Evolutionary conservation across 169 alveolate genomes (phyloP).

Genomic region (Plasmodium inui): DNA sequence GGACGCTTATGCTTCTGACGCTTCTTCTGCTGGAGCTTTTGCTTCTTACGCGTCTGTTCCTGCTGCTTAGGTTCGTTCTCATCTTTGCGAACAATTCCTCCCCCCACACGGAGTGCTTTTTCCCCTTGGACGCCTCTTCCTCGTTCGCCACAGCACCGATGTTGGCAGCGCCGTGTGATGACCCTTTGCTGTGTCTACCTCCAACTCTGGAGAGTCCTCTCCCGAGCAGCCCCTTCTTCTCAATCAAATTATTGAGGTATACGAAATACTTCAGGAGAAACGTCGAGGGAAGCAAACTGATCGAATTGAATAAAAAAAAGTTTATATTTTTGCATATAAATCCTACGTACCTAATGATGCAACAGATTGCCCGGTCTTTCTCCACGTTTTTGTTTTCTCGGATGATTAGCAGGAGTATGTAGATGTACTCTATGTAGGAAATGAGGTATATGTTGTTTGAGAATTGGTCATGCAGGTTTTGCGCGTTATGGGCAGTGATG

Average conservation of each 20-base stretch:
- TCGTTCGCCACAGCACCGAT: not conserved
- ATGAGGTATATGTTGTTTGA: constrained; percentile 22
- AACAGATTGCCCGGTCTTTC: constrained; percentile 64
- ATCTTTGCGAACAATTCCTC: not conserved
- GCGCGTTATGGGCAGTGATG: not conserved
- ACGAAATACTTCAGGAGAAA: constrained; percentile 52
- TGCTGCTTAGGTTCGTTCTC: not conserved
- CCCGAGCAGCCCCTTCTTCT: constrained; percentile 19
- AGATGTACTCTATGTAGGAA: constrained; percentile 68
- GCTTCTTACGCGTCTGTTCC: not conserved
- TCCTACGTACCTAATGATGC: constrained; percentile 68
- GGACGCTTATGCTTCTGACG: not conserved
- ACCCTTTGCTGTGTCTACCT: not conserved
- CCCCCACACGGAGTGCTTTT: not conserved
- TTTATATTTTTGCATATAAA: constrained; percentile 73
- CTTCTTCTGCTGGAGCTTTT: not conserved
- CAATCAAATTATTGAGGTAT: constrained; percentile 33
- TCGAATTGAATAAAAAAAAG: constrained; percentile 64
- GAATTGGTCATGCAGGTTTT: not conserved
- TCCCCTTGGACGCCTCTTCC: not conserved
- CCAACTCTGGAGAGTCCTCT: not conserved
- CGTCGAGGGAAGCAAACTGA: constrained; percentile 37
- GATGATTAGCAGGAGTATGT: constrained; percentile 48
- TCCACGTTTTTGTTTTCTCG: constrained; percentile 53
- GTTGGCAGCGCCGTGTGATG: not conserved